Base-by-base conservation (phyloP, 441 rosid genomes). In the Codiaeum variegatum region DNA sequence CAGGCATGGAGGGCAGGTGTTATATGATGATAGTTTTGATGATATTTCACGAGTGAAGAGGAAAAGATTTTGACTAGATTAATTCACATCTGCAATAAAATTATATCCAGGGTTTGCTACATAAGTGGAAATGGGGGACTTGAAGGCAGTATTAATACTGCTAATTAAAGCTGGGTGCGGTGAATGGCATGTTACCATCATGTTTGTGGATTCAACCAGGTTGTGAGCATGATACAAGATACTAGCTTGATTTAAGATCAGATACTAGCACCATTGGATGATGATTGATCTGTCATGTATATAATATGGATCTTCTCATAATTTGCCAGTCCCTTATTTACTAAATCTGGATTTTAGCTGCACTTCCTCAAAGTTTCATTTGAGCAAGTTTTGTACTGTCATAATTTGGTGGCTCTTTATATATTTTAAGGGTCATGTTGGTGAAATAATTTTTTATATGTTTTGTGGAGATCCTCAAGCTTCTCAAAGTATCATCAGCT, bases 11-110 rank as follows among this genome's bases (percentile, higher is more conserved):
- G 83, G 84, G 62, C 82, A 83, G 73, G 72, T 74, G 49, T 79
- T 87, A 83, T 84, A 76, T 71, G 86, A 52, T 59, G 85, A 85
- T 71, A 87, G 85, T 62, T 84, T 85, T 68, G 91, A 85, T 76
- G 90, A 79, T 51, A 60, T 78, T 59, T 77, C 90, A 71, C 46
- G 83, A 69, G 73, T 74, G 66, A 84, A 88, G 78, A 78, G 92
- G 75, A 89, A 88, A 80, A 83, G 91, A 71, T 89, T 88, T 76
- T 83, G 85, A 86, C 59, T 69, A 34, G 66, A 38, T 73, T 73
- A 75, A 51, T 75, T 64, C 70, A 69, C 77, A 38, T 31, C 59
- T 69, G 76, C 36, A 66, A 54, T 47, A 75, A 76, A 76, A 42
- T 66, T 51, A 77, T 66, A 66, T 63, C 65, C 36, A 28, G 51